Evolutionary conservation across 2,329 filamentous ascomycete genomes (phyloP).

Genomic region (Penicillium psychrosexuale): DNA sequence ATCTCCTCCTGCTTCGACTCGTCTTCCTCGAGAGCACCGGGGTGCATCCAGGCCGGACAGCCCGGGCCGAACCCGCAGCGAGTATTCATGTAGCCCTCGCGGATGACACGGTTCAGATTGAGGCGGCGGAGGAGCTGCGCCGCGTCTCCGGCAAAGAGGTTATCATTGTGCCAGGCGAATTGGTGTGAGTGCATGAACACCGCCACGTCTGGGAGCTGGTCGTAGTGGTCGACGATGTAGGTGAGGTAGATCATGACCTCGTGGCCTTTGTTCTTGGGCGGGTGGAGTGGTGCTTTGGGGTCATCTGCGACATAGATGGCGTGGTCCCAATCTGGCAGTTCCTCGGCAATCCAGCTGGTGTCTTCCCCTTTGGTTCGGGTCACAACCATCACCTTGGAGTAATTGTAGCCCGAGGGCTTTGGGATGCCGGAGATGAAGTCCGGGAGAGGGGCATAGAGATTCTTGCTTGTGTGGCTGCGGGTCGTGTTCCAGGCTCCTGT

Average conservation of each 20-base stretch:
- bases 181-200: slow-evolving; percentile 61
- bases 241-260: slow-evolving; percentile 63
- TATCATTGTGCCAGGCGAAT: slow-evolving; percentile 60
- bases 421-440: slow-evolving; percentile 36
- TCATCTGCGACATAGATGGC: slow-evolving; percentile 55
- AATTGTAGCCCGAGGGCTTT: slow-evolving; percentile 49
- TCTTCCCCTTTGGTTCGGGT: slow-evolving; percentile 53
- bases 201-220: slow-evolving; percentile 56
- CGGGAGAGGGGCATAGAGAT: slow-evolving; percentile 29
- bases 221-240: slow-evolving; percentile 62
- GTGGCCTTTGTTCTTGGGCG: slow-evolving; percentile 59
- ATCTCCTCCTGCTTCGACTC: slow-evolving; percentile 48
- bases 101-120: slow-evolving; percentile 50
- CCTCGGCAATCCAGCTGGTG: slow-evolving; percentile 53
- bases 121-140: slow-evolving; percentile 51
- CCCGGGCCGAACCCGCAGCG: slow-evolving; percentile 59
- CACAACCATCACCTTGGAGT: slow-evolving; percentile 55
- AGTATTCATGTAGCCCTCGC: slow-evolving; percentile 58
- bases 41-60: slow-evolving; percentile 59
- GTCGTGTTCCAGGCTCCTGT: slow-evolving; percentile 20
- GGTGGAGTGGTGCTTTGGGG: slow-evolving; percentile 48
- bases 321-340: slow-evolving; percentile 49
- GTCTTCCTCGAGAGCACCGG: slow-evolving; percentile 40
- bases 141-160: slow-evolving; percentile 51
- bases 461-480: slow-evolving; percentile 11